These are phyloP conservation scores for Urochloa ruziziensis DNA, from an alignment of 176 grass and related monocot genomes.

Conservation along the genomic window DNA sequence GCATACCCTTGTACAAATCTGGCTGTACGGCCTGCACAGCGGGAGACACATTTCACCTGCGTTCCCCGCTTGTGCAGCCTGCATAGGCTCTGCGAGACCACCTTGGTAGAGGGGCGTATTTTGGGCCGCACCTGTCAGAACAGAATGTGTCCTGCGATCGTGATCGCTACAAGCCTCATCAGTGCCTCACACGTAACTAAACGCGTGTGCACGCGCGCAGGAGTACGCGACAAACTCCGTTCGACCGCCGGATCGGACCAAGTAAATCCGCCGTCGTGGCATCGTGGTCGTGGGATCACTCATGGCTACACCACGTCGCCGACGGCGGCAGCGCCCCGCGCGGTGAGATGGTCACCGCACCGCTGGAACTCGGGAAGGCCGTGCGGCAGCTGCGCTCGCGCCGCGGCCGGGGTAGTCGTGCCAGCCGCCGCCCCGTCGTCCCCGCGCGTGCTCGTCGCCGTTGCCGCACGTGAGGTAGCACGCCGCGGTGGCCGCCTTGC, in stretches of 20 bases:
- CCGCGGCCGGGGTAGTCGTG: not conserved
- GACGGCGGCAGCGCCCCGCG: not conserved
- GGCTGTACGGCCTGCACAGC: too few species aligned
- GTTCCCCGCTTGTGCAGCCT: too few species aligned
- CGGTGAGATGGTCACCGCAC: constrained; percentile 23
- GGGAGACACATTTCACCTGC: too few species aligned
- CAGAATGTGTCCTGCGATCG: too few species aligned
- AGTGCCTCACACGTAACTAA: too few species aligned
- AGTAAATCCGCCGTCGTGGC: not conserved
- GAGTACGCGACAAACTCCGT: not conserved
- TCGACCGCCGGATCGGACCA: not conserved
- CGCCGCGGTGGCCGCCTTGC: not conserved
- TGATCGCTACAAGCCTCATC: too few species aligned
- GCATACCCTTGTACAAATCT: too few species aligned
- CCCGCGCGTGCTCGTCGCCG: not conserved
- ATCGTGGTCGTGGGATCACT: too few species aligned
- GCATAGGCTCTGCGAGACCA: too few species aligned
- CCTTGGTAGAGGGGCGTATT: too few species aligned
- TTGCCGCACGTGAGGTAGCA: constrained; percentile 39
- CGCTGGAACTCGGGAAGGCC: constrained; percentile 13
- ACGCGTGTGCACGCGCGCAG: not conserved
- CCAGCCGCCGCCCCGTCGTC: not conserved
- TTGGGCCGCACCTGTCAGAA: too few species aligned
- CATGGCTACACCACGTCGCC: not conserved
- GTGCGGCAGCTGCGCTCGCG: not conserved